Conservation (phyloP, 2,329 filamentous ascomycete genomes). For the Epicoccum sorghinum region DNA sequence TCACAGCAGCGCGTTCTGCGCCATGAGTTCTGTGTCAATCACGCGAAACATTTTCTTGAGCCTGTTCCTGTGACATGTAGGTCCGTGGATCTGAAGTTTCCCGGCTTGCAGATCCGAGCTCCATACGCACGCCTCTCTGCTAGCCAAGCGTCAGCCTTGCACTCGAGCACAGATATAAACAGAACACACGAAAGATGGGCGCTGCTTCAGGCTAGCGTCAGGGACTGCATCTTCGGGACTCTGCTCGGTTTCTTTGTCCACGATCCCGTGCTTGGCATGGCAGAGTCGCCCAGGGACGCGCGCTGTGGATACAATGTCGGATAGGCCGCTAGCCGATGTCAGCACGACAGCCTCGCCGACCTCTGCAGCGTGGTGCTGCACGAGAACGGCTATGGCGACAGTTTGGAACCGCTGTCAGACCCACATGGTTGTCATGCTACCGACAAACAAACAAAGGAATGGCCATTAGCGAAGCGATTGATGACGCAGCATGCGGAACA, state of each 20-base stretch:
- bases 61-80: too few species aligned
- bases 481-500: too few species aligned
- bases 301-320: neutral
- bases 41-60: too few species aligned
- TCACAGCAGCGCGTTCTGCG: too few species aligned
- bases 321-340: neutral
- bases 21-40: too few species aligned
- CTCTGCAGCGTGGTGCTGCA: neutral
- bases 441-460: neutral
- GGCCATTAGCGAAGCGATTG: too few species aligned
- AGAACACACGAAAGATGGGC: neutral
- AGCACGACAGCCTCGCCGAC: neutral
- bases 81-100: too few species aligned
- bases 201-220: neutral
- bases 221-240: neutral
- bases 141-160: too few species aligned
- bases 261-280: neutral
- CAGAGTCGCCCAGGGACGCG: neutral
- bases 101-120: too few species aligned
- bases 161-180: neutral
- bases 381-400: neutral
- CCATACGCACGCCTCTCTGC: too few species aligned
- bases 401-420: neutral
- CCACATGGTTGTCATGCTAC: neutral
- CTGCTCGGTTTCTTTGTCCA: neutral